Conservation (phyloP, 257 asterid genomes). For the Orobanche coerulescens region DNA sequence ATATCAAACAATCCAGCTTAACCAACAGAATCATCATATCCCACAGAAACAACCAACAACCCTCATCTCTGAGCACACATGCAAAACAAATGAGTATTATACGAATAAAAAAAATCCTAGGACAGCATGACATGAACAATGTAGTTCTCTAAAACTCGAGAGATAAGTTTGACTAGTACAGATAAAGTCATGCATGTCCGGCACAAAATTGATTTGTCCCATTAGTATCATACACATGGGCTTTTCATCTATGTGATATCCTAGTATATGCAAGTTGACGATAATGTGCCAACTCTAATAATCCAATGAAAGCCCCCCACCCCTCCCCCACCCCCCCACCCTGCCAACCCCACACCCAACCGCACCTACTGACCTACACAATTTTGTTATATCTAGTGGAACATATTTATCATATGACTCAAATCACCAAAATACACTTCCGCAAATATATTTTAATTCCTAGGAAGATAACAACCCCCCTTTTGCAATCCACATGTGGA, state of each 20-base stretch:
- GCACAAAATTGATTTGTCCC: background rate
- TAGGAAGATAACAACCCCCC: background rate
- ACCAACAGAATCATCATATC: constrained; percentile 17
- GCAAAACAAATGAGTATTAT: background rate
- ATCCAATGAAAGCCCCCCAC: background rate
- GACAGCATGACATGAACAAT: background rate
- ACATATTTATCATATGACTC: too few species aligned
- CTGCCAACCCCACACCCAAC: too few species aligned
- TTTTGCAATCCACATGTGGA: background rate
- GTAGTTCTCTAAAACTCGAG: background rate
- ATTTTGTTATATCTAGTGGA: too few species aligned
- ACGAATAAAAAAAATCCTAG: background rate
- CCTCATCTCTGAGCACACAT: constrained; percentile 4
- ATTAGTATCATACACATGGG: constrained; percentile 4
- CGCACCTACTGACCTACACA: too few species aligned
- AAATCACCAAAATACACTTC: too few species aligned
- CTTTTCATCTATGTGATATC: constrained; percentile 3
- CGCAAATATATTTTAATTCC: too few species aligned
- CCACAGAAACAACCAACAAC: constrained; percentile 12
- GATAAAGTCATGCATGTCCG: background rate
- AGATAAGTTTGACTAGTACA: background rate
- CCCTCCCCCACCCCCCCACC: too few species aligned
- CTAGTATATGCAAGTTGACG: background rate
- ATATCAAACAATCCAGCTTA: constrained; percentile 21
- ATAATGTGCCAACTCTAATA: constrained; percentile 7